Conservation (phyloP, 2,329 filamentous ascomycete genomes). For the Diaporthe eres region DNA sequence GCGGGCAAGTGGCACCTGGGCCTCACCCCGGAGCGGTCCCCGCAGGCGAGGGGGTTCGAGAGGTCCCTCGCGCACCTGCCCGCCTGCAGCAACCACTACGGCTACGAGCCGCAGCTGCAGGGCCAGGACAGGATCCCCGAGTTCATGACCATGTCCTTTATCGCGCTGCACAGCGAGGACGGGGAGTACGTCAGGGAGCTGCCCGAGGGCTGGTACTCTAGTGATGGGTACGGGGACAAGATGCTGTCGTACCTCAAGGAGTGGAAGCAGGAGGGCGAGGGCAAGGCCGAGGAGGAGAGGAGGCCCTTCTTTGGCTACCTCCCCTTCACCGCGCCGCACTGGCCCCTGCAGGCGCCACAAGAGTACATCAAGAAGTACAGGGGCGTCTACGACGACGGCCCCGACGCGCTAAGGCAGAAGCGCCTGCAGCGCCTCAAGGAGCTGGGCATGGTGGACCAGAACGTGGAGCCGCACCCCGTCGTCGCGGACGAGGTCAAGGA, state of each 20-base stretch:
- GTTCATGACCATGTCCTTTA: conserved; percentile 56
- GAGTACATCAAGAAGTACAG: conserved; percentile 70
- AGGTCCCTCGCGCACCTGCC: conserved; percentile 72
- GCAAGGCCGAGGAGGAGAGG: conserved; percentile 37
- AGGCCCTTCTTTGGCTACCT: conserved; percentile 72
- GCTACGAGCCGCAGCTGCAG: conserved; percentile 60
- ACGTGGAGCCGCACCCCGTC: conserved; percentile 66
- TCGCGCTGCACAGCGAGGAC: conserved; percentile 56
- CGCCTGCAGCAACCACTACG: conserved; percentile 70
- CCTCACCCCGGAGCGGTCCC: conserved; percentile 68
- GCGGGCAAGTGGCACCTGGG: conserved; percentile 57
- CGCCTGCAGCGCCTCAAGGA: conserved; percentile 69
- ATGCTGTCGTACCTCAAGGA: conserved; percentile 66
- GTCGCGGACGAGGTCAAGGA: conserved; percentile 63
- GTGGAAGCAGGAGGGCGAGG: conserved; percentile 54
- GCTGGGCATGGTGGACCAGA: conserved; percentile 66
- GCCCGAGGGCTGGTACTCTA: conserved; percentile 67
- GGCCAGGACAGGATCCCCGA: conserved; percentile 56
- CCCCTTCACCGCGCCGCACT: conserved; percentile 74
- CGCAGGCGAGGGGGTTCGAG: conserved; percentile 71
- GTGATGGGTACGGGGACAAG: conserved; percentile 65
- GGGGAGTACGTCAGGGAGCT: conserved; percentile 57
- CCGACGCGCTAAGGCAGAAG: conserved; percentile 66
- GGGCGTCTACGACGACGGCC: conserved; percentile 73
- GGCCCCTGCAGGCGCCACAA: conserved; percentile 72